Evolutionary conservation across 164 flowering plant genomes (phyloP).

Genomic region (Piper betle): DNA sequence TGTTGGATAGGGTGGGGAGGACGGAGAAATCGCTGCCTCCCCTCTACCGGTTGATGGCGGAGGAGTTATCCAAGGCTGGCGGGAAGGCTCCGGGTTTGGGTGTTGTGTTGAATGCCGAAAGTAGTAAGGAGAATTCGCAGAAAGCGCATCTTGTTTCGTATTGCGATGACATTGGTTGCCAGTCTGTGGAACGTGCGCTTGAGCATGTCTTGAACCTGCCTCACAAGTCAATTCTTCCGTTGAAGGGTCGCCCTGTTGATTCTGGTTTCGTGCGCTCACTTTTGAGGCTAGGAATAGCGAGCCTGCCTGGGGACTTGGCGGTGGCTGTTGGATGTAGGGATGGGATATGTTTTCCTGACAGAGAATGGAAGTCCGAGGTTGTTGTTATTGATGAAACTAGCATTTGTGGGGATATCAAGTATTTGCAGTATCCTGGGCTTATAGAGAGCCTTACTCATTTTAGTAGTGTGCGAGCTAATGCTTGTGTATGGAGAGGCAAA

Average conservation of each 20-base stretch:
- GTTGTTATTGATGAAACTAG: conserved; percentile 58
- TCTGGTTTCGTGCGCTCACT: conserved; percentile 26
- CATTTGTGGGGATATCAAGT: conserved; percentile 60
- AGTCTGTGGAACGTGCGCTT: conserved; percentile 72
- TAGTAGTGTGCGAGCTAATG: conserved; percentile 82
- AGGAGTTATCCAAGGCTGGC: conserved; percentile 44
- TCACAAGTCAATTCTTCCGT: conserved; percentile 35
- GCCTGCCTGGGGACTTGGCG: conserved; percentile 9
- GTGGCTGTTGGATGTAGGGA: conserved; percentile 16
- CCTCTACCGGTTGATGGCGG: conserved; percentile 35
- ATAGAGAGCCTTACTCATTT: conserved; percentile 73
- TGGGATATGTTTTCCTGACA: conserved; percentile 36
- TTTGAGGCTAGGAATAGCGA: conserved; percentile 29
- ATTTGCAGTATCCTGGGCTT: conserved; percentile 42
- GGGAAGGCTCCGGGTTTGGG: conserved; percentile 82
- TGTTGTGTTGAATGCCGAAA: conserved; percentile 42
- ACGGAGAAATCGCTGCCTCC: conserved; percentile 5
- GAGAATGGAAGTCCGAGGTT: conserved; percentile 18
- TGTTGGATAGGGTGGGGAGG: conserved; percentile 6
- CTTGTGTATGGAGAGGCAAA: conserved; percentile 81
- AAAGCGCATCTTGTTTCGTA: conserved; percentile 50
- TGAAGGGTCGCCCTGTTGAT: conserved; percentile 25
- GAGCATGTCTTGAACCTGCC: conserved; percentile 76
- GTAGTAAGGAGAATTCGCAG: conserved; percentile 28
- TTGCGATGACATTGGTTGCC: conserved; percentile 60